Evolutionary conservation across 2,329 filamentous ascomycete genomes (phyloP).

Genomic region (Trichoderma afroharzianum): DNA sequence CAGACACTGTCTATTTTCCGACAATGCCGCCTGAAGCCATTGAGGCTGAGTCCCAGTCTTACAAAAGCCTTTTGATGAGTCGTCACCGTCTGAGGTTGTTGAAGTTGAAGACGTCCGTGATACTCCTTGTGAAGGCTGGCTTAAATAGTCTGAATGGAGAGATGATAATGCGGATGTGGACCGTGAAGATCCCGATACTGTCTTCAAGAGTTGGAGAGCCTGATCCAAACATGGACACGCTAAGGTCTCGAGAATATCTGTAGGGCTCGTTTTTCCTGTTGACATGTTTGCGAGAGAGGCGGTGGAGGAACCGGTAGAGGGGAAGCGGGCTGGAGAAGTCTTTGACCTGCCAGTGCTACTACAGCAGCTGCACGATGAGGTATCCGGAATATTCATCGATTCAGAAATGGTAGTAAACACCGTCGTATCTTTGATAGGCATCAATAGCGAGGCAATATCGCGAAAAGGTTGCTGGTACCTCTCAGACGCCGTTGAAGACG

Average conservation of each 20-base stretch:
- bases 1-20: not conserved
- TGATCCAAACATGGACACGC: not conserved
- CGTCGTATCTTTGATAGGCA: not conserved
- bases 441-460: not conserved
- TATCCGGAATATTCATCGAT: not conserved
- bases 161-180: no score
- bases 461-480: accelerated
- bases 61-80: accelerated
- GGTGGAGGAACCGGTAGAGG: not conserved
- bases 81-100: not conserved
- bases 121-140: no score
- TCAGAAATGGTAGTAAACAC: not conserved
- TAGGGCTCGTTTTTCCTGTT: not conserved
- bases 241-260: not conserved
- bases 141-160: no score
- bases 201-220: not conserved
- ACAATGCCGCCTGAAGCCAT: not conserved
- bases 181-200: not conserved
- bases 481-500: not conserved
- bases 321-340: not conserved
- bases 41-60: no score
- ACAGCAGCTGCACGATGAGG: not conserved
- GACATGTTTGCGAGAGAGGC: not conserved
- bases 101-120: not conserved
- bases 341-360: not conserved